These are phyloP conservation scores for Podospora australis DNA, from an alignment of 495 filamentous ascomycete species.

Conservation along the genomic window DNA sequence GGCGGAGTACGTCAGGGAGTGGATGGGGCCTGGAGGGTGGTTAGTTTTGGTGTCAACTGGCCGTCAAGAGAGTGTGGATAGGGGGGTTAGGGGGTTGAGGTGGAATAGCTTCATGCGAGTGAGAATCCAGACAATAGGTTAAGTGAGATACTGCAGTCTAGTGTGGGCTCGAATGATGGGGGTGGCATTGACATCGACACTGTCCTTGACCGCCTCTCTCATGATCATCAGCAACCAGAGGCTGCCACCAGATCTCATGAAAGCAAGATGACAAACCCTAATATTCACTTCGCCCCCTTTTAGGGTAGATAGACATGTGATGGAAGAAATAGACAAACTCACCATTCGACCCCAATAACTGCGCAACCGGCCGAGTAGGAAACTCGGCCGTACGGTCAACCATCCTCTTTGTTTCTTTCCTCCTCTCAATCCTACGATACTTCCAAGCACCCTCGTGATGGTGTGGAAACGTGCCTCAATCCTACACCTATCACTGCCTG, in stretches of 20 bases:
- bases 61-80: neutral
- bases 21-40: conserved; percentile 54
- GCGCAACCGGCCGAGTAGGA: conserved; percentile 34
- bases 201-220: too few relatives aligned
- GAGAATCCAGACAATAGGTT: neutral
- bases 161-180: too few relatives aligned
- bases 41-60: conserved; percentile 8
- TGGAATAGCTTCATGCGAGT: neutral
- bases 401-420: too few relatives aligned
- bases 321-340: neutral
- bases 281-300: too few relatives aligned
- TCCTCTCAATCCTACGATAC: too few relatives aligned
- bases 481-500: too few relatives aligned
- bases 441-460: too few relatives aligned
- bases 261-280: too few relatives aligned
- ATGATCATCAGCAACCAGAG: too few relatives aligned
- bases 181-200: neutral
- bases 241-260: too few relatives aligned
- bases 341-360: conserved; percentile 36
- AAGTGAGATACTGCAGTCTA: neutral
- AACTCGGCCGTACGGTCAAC: conserved; percentile 20
- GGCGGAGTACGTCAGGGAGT: conserved; percentile 65
- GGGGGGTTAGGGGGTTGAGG: neutral
- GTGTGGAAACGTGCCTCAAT: too few relatives aligned
- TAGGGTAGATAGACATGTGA: neutral